Percentiles rank a stretch among this genome's conserved stretches.
Evolutionary conservation across 1,284 basidiomycete genomes (phyloP).

Genomic region (Pseudozyma sp.): DNA sequence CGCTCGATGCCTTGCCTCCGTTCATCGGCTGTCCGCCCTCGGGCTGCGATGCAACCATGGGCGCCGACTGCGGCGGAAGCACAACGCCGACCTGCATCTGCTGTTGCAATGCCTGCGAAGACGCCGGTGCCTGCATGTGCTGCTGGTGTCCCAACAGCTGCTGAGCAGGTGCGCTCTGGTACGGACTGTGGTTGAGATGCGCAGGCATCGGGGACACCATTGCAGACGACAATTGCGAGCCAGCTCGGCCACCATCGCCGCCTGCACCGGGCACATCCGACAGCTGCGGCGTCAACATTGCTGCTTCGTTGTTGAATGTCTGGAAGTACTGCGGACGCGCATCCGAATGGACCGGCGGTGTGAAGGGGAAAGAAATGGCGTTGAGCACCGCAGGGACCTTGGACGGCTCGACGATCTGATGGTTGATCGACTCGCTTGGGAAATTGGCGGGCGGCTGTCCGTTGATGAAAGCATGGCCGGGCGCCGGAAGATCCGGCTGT

Average conservation of each 20-base stretch:
- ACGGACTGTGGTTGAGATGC: slow-evolving; percentile 39
- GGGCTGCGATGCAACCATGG: slow-evolving; percentile 36
- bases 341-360: slow-evolving; percentile 57
- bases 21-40: slow-evolving; percentile 23
- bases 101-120: slow-evolving; percentile 45
- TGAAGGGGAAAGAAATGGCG: slow-evolving; percentile 62
- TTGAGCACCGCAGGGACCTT: slow-evolving; percentile 57
- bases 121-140: slow-evolving; percentile 26
- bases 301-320: slow-evolving; percentile 43
- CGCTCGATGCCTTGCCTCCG: slow-evolving; percentile 32
- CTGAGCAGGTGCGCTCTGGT: slow-evolving; percentile 20
- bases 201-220: slow-evolving; percentile 45
- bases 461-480: slow-evolving; percentile 43
- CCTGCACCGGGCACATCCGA: slow-evolving; percentile 25
- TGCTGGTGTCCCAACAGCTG: slow-evolving; percentile 26
- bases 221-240: slow-evolving; percentile 34
- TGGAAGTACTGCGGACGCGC: slow-evolving; percentile 48
- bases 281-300: slow-evolving; percentile 47
- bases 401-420: slow-evolving; percentile 60
- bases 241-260: slow-evolving; percentile 14
- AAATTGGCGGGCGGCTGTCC: slow-evolving; percentile 45
- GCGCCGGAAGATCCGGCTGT: slow-evolving; percentile 24
- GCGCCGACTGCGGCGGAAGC: slow-evolving; percentile 30
- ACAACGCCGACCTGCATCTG: slow-evolving; percentile 24
- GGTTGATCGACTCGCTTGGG: slow-evolving; percentile 53